These are phyloP conservation scores for Nicotiana knightiana DNA, from an alignment of 257 asterid species.

Conservation along the genomic window DNA sequence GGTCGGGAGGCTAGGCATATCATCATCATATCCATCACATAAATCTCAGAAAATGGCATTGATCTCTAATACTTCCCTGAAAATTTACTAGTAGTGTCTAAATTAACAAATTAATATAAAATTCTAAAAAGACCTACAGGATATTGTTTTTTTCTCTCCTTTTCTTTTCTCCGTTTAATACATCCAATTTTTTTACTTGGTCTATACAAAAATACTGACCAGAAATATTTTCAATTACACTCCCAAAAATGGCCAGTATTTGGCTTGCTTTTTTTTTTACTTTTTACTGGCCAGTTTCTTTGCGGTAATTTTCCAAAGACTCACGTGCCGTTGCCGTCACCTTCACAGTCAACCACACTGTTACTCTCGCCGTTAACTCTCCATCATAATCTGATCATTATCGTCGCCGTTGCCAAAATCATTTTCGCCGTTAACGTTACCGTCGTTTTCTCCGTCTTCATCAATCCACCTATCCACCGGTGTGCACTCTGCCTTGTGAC, in stretches of 20 bases:
- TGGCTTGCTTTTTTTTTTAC: neutral
- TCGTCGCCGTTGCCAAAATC: conserved; percentile 9
- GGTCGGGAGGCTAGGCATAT: conserved; percentile 4
- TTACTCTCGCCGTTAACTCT: conserved; percentile 13
- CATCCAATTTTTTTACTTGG: neutral
- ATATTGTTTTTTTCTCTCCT: too few relatives aligned
- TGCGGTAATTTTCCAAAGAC: conserved; percentile 16
- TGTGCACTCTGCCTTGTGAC: conserved; percentile 74
- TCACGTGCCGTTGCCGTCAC: conserved; percentile 65
- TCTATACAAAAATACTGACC: conserved; percentile 6
- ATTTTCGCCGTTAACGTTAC: conserved; percentile 18
- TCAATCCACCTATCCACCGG: conserved; percentile 48
- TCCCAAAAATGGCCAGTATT: conserved; percentile 36
- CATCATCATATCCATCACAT: too few relatives aligned
- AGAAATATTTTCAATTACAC: neutral
- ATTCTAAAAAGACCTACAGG: neutral
- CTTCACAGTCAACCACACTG: conserved; percentile 30
- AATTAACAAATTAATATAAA: neutral
- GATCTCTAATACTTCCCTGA: neutral
- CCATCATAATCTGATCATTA: conserved; percentile 12
- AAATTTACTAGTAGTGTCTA: neutral
- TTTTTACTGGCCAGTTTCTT: neutral
- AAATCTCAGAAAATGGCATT: too few relatives aligned
- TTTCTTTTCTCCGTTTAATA: neutral
- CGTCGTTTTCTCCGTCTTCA: conserved; percentile 28